Conservation (phyloP, 2,329 filamentous ascomycete species). For the Fusarium subtropicale region DNA sequence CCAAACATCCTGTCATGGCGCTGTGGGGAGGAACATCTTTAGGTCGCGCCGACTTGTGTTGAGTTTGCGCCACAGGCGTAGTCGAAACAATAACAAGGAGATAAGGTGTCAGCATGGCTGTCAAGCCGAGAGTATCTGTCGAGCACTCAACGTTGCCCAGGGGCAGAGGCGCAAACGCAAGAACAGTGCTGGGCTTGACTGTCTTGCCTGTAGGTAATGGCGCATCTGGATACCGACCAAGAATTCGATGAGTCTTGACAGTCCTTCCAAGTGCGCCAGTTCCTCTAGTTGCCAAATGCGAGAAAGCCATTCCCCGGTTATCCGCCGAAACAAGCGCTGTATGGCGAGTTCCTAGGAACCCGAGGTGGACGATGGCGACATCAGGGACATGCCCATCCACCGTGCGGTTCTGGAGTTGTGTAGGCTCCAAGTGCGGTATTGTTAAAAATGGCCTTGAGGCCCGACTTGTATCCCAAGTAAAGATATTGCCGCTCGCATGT, state of each 20-base stretch:
- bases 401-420: constrained; percentile 72
- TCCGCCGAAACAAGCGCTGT: constrained; percentile 96
- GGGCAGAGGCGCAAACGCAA: constrained; percentile 90
- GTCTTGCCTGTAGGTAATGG: constrained; percentile 71
- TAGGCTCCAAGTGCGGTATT: constrained; percentile 79
- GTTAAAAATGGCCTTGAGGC: constrained; percentile 89
- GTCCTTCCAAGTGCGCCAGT: constrained; percentile 86
- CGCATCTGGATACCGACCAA: constrained; percentile 88
- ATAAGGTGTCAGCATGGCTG: constrained; percentile 95
- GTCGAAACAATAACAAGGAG: constrained; percentile 96
- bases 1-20: constrained; percentile 90
- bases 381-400: constrained; percentile 85
- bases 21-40: constrained; percentile 92
- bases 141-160: constrained; percentile 93
- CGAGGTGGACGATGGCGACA: constrained; percentile 86
- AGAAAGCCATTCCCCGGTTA: constrained; percentile 96
- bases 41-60: constrained; percentile 90
- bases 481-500: constrained; percentile 90
- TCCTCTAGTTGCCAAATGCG: constrained; percentile 91
- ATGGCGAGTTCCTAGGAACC: constrained; percentile 91
- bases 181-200: constrained; percentile 91
- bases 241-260: constrained; percentile 88
- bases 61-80: constrained; percentile 93
- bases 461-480: constrained; percentile 92
- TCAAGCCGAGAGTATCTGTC: constrained; percentile 88